A percentile compares a stretch with the other conserved stretches of the same genome.
Conservation (phyloP, 495 filamentous ascomycete genomes). For the Neurospora sublineolata region DNA sequence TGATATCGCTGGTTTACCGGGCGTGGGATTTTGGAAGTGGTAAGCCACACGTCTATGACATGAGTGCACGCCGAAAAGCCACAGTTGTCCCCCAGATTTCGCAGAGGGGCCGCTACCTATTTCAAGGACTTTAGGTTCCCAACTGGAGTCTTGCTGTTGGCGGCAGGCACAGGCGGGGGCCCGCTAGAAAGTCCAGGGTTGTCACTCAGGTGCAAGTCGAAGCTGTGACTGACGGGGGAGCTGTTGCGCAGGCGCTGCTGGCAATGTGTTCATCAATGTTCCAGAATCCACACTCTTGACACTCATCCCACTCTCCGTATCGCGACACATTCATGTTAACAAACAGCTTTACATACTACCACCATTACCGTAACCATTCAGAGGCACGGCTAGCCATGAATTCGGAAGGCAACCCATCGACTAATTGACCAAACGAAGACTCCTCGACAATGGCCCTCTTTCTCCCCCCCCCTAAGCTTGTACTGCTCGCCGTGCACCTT, state of each 20-base stretch:
- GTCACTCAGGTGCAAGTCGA: neutral
- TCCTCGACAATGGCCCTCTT: slow-evolving; percentile 25
- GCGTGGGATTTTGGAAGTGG: neutral
- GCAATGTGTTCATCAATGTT: neutral
- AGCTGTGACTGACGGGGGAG: neutral
- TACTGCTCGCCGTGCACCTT: slow-evolving; percentile 52
- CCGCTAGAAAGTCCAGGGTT: neutral
- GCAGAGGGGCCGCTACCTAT: neutral
- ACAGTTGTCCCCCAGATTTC: neutral
- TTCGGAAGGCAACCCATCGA: neutral
- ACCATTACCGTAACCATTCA: neutral
- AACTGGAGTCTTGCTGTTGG: neutral
- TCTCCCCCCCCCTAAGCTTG: slow-evolving; percentile 48
- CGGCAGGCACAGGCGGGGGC: neutral
- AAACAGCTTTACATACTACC: neutral
- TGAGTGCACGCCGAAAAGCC: neutral
- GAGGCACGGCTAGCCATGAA: neutral
- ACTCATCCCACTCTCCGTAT: neutral
- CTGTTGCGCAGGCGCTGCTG: neutral
- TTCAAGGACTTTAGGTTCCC: neutral
- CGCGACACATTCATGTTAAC: neutral
- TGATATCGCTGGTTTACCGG: neutral
- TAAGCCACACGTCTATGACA: neutral
- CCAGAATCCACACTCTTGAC: neutral
- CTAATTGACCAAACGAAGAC: neutral